These are phyloP conservation scores for Penicillium ochrochloron DNA, from an alignment of 495 filamentous ascomycete genomes.

Conservation along the genomic window DNA sequence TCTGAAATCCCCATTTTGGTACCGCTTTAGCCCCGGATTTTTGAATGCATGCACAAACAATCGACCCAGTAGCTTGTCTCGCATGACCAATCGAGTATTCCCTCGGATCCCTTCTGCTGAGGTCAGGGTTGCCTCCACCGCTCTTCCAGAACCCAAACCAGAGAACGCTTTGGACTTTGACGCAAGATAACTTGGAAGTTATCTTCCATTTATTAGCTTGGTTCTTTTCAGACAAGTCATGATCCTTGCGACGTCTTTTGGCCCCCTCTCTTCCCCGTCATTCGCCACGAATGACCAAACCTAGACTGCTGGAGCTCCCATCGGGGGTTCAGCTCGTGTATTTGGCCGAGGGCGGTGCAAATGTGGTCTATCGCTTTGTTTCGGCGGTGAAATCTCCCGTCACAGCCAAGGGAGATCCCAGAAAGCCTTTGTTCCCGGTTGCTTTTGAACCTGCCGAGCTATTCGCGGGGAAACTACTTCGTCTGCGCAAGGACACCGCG, in stretches of 20 bases:
- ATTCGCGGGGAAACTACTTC: conserved; percentile 59
- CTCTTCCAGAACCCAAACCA: conserved; percentile 4
- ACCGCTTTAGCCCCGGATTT: conserved; percentile 3
- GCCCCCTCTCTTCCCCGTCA: background rate
- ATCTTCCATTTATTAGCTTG: background rate
- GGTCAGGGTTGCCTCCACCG: background rate
- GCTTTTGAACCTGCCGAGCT: conserved; percentile 18
- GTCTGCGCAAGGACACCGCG: conserved; percentile 67
- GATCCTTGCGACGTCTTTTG: background rate
- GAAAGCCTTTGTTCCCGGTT: conserved; percentile 1
- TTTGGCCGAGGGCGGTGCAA: conserved; percentile 72
- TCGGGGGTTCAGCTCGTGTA: conserved; percentile 51
- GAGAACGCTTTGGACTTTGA: background rate
- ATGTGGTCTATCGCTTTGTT: conserved; percentile 67
- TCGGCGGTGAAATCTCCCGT: conserved; percentile 30
- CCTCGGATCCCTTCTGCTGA: background rate
- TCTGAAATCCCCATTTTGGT: conserved; percentile 10
- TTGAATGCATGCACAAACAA: conserved; percentile 18
- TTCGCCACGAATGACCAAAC: conserved; percentile 45
- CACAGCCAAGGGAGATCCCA: conserved; percentile 20
- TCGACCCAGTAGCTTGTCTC: conserved; percentile 19
- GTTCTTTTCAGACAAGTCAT: background rate
- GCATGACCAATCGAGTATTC: conserved; percentile 6
- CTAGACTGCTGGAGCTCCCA: conserved; percentile 46
- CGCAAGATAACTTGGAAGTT: background rate